Conservation (phyloP, 495 filamentous ascomycete species). For the Echria macrotheca region DNA sequence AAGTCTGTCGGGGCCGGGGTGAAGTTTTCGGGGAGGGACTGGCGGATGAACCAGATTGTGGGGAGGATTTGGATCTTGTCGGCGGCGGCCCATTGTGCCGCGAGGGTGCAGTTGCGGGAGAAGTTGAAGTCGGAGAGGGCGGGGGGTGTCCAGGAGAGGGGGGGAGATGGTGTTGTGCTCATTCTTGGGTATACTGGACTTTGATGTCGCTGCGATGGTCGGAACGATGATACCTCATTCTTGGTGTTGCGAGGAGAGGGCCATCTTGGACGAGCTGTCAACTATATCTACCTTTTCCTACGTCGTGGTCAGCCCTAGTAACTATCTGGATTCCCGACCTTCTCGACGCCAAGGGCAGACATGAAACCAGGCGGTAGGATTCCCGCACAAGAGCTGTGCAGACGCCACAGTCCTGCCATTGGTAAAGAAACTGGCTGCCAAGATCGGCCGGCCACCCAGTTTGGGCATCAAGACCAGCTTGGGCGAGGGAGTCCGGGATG, state of each 20-base stretch:
- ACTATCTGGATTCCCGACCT: background rate
- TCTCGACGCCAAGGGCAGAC: background rate
- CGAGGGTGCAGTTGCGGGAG: background rate
- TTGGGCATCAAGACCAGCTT: too few relatives aligned
- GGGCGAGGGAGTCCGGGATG: too few relatives aligned
- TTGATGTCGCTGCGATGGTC: background rate
- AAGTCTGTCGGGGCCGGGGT: background rate
- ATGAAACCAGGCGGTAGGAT: background rate
- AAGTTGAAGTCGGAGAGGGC: background rate
- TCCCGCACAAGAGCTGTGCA: background rate
- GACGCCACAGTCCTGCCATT: background rate
- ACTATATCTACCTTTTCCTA: background rate
- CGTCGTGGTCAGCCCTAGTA: background rate
- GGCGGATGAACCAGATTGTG: background rate
- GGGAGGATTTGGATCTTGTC: background rate
- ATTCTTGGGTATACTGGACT: too few relatives aligned
- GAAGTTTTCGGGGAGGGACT: constrained; percentile 1
- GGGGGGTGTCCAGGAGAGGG: background rate
- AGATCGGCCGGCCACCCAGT: too few relatives aligned
- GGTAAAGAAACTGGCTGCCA: too few relatives aligned
- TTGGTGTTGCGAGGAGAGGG: background rate
- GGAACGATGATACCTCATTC: background rate
- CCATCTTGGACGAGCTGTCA: background rate
- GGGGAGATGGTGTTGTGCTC: background rate
- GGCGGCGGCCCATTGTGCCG: background rate